These are phyloP conservation scores for Trichoderma polysporum DNA, from an alignment of 2,329 filamentous ascomycete species.

Conservation along the genomic window DNA sequence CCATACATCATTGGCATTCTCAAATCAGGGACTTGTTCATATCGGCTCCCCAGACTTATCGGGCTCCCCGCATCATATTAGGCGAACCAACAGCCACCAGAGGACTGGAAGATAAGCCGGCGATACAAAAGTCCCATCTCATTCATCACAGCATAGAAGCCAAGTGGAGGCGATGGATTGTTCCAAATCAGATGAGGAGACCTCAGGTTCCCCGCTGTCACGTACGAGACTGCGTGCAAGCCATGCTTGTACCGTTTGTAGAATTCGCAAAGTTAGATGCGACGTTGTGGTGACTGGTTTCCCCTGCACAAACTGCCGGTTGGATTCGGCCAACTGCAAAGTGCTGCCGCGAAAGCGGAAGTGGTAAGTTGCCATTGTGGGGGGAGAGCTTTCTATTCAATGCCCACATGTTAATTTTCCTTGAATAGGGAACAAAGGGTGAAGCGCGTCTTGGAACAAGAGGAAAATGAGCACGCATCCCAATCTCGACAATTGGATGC, in stretches of 20 bases:
- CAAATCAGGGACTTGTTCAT: background rate
- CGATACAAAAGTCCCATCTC: background rate
- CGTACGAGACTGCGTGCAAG: conserved; percentile 14
- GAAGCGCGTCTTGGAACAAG: conserved; percentile 11
- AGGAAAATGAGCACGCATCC: background rate
- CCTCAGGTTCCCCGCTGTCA: background rate
- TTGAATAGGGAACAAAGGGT: conserved; percentile 11
- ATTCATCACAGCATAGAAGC: background rate
- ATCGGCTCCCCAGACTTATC: background rate
- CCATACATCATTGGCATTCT: background rate
- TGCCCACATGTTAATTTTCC: background rate
- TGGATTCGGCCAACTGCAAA: conserved; percentile 20
- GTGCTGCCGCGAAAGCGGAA: conserved; percentile 11
- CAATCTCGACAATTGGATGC: background rate
- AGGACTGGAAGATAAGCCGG: background rate
- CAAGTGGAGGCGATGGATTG: conserved; percentile 4
- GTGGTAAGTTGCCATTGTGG: background rate
- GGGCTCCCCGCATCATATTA: background rate
- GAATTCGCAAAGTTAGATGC: conserved; percentile 23
- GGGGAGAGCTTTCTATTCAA: background rate
- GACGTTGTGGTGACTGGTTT: conserved; percentile 21
- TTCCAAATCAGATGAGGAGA: conserved; percentile 5
- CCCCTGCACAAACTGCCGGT: conserved; percentile 23
- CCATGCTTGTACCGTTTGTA: conserved; percentile 13
- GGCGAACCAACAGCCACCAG: background rate